Conservation (phyloP, 179 eudicot genomes). For the Gypsophila paniculata region DNA sequence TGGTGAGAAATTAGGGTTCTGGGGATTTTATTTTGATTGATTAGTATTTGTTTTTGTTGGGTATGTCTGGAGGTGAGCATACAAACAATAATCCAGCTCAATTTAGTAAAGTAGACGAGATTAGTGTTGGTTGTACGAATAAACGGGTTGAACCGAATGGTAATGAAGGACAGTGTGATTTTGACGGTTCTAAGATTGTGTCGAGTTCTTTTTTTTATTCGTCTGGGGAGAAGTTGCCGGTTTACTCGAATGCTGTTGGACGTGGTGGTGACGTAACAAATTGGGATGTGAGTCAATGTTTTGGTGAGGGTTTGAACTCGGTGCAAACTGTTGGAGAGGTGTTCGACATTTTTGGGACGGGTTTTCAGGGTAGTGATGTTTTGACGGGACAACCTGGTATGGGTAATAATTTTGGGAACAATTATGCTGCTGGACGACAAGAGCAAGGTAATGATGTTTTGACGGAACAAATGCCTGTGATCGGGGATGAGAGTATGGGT, state of each 20-base stretch:
- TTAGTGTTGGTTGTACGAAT: slow-evolving; percentile 6
- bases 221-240: background rate
- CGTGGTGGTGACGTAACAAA: slow-evolving; percentile 2
- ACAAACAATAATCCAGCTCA: slow-evolving; percentile 27
- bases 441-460: slow-evolving; percentile 4
- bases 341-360: slow-evolving; percentile 16
- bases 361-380: slow-evolving; percentile 10
- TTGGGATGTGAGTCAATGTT: slow-evolving; percentile 16
- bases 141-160: background rate
- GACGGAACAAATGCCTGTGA: background rate
- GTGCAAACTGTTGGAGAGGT: slow-evolving; percentile 12
- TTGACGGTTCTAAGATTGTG: slow-evolving; percentile 9
- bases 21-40: background rate
- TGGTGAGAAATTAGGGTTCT: slow-evolving; percentile 13
- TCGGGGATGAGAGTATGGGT: background rate
- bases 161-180: background rate
- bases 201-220: slow-evolving; percentile 9
- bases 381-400: slow-evolving; percentile 12
- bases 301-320: slow-evolving; percentile 19
- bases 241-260: slow-evolving; percentile 4
- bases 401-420: slow-evolving; percentile 20
- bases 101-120: slow-evolving; percentile 7
- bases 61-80: slow-evolving; percentile 28
- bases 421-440: background rate
- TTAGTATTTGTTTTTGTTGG: slow-evolving; percentile 9